Percentiles rank a stretch among this genome's conserved stretches.
Evolutionary conservation across 768 basidiomycete species (phyloP).

Genomic region (Hygrophoropsis aurantiaca): DNA sequence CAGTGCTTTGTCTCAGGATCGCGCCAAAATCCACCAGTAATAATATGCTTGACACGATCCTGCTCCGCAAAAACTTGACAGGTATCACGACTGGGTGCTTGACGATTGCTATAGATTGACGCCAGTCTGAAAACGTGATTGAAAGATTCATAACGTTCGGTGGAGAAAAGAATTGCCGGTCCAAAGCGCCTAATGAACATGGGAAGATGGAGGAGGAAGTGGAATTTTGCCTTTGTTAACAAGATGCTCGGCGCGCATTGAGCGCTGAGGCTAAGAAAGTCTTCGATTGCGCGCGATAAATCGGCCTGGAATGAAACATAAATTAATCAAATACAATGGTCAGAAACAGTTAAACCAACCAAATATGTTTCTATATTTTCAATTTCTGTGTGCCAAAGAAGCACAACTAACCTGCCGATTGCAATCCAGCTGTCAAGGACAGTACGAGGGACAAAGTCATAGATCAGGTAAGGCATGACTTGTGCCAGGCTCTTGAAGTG

Average conservation of each 20-base stretch:
- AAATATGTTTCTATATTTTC: slow-evolving; percentile 33
- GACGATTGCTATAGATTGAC: slow-evolving; percentile 28
- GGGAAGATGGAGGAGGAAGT: slow-evolving; percentile 28
- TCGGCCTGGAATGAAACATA: slow-evolving; percentile 2
- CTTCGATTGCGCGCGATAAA: slow-evolving; percentile 17
- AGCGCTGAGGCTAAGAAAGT: slow-evolving; percentile 18
- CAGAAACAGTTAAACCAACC: slow-evolving; percentile 8
- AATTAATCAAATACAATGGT: not conserved
- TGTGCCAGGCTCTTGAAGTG: slow-evolving; percentile 32
- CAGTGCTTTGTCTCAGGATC: slow-evolving; percentile 1
- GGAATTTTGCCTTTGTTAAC: slow-evolving; percentile 29
- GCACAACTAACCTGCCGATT: slow-evolving; percentile 32
- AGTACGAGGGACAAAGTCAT: slow-evolving; percentile 26
- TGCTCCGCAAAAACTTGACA: slow-evolving; percentile 10
- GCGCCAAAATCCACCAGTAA: slow-evolving; percentile 11
- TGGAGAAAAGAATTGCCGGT: slow-evolving; percentile 26
- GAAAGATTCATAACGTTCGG: slow-evolving; percentile 28
- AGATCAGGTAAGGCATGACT: slow-evolving; percentile 26
- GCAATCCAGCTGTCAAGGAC: slow-evolving; percentile 30
- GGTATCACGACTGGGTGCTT: slow-evolving; percentile 27
- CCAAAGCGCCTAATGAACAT: slow-evolving; percentile 26
- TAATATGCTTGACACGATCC: slow-evolving; percentile 15
- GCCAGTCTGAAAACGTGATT: slow-evolving; percentile 22
- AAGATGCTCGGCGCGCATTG: slow-evolving; percentile 24
- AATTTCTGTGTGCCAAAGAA: slow-evolving; percentile 46